Conservation (phyloP, 768 basidiomycete species). For the Cantharellus cinnabarinus region DNA sequence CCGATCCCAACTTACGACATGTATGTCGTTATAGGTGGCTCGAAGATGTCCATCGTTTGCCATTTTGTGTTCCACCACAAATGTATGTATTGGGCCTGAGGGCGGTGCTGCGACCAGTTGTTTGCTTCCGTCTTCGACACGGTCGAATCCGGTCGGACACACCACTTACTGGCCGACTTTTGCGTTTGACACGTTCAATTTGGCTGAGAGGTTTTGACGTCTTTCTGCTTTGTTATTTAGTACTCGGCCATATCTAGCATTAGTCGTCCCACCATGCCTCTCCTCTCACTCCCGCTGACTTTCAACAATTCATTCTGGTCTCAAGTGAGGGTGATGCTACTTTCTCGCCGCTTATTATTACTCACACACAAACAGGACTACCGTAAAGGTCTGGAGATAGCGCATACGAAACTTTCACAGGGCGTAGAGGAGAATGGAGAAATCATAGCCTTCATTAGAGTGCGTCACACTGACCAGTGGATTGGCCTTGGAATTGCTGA, state of each 20-base stretch:
- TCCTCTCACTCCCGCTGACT: constrained; percentile 68
- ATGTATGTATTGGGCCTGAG: no score
- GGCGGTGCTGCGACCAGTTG: not conserved
- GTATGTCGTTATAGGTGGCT: constrained; percentile 81
- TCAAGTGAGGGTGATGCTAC: not conserved
- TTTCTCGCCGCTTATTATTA: not conserved
- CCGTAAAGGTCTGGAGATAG: constrained; percentile 56
- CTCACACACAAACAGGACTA: constrained; percentile 34
- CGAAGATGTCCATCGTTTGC: constrained; percentile 30
- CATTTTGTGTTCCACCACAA: not conserved
- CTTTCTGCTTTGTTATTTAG: not conserved
- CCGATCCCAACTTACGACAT: constrained; percentile 22
- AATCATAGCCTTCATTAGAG: constrained; percentile 63
- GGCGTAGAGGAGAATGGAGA: constrained; percentile 70
- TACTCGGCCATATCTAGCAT: not conserved
- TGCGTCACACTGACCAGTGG: constrained; percentile 18
- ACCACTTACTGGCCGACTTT: no score
- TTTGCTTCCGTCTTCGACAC: not conserved
- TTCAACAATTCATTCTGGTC: constrained; percentile 94
- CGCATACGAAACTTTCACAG: constrained; percentile 65
- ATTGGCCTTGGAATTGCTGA: no score
- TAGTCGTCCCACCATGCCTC: constrained; percentile 36
- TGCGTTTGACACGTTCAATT: no score
- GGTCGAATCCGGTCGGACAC: no score
- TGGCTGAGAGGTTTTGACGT: no score